Percentiles rank a stretch among this genome's conserved stretches.
Conservation (phyloP, 495 filamentous ascomycete genomes). For the Xylaria nigripes region DNA sequence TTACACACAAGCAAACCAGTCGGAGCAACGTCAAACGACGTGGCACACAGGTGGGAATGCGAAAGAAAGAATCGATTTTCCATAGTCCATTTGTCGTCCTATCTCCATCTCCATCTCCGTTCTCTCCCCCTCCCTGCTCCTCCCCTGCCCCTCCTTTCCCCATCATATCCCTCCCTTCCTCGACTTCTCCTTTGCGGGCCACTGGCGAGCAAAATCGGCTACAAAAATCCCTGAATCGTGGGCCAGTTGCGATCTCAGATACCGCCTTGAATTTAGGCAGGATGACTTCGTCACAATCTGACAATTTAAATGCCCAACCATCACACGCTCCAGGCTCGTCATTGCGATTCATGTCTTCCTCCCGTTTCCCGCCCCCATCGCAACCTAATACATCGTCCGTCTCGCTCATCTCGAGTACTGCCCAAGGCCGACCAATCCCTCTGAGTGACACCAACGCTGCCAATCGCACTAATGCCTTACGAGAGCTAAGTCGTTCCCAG, state of each 20-base stretch:
- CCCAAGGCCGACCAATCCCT: conserved; percentile 39
- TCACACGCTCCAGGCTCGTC: conserved; percentile 8
- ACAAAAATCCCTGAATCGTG: neutral
- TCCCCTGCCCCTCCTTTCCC: conserved; percentile 11
- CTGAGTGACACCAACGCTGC: conserved; percentile 32
- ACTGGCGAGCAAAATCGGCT: neutral
- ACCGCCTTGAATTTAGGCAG: neutral
- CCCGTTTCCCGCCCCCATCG: conserved; percentile 32
- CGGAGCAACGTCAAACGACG: neutral
- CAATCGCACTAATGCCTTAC: conserved; percentile 34
- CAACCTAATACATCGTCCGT: conserved; percentile 34
- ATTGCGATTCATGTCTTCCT: conserved; percentile 23
- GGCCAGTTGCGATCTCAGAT: neutral
- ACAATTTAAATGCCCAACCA: neutral
- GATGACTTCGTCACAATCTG: conserved; percentile 1
- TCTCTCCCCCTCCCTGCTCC: neutral
- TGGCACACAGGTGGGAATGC: neutral
- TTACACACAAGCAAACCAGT: neutral
- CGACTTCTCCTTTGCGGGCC: neutral
- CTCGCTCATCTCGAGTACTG: conserved; percentile 36
- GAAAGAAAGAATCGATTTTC: neutral
- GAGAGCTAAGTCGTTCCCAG: conserved; percentile 39
- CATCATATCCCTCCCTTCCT: neutral
- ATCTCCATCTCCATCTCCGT: neutral
- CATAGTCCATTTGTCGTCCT: neutral